Percentiles rank a stretch among this genome's conserved stretches.
Conservation (phyloP, 176 grass and related monocot genomes). For the Oryza meyeriana region DNA sequence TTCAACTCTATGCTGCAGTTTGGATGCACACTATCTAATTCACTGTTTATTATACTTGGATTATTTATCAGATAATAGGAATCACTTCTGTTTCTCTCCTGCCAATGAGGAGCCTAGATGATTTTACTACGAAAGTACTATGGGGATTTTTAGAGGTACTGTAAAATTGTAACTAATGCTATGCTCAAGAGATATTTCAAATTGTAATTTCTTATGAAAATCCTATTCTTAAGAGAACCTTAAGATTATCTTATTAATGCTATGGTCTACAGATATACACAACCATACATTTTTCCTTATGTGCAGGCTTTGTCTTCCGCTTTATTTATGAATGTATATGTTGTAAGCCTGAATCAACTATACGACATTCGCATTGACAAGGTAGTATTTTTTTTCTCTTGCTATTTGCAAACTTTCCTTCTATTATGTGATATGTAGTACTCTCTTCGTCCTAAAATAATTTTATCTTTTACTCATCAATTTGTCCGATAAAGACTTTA, state of each 20-base stretch:
- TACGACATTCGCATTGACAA: slow-evolving; percentile 88
- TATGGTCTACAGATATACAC: not conserved
- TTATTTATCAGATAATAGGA: slow-evolving; percentile 56
- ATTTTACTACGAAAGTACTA: slow-evolving; percentile 50
- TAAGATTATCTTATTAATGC: not conserved
- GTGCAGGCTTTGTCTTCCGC: slow-evolving; percentile 61
- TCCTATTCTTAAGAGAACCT: not conserved
- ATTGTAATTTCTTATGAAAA: not conserved
- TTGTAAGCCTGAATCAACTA: slow-evolving; percentile 79
- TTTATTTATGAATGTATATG: slow-evolving; percentile 87
- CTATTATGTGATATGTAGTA: not conserved
- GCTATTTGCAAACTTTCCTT: not conserved
- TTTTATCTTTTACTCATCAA: too few relatives aligned
- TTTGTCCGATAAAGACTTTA: too few relatives aligned
- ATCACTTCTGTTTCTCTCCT: slow-evolving; percentile 75
- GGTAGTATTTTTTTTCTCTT: slow-evolving; percentile 24
- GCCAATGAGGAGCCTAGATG: slow-evolving; percentile 47
- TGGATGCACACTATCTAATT: not conserved
- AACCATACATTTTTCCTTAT: not conserved
- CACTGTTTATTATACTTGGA: slow-evolving; percentile 3
- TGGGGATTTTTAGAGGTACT: slow-evolving; percentile 57
- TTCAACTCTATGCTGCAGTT: not conserved
- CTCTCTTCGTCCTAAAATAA: too few relatives aligned
- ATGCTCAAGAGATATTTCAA: not conserved
- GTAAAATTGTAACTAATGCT: not conserved